Evolutionary conservation across 768 basidiomycete species (phyloP), one percentile per base, ranked within the genome.

Genomic region (Chalciporus sphaerocephalus): DNA sequence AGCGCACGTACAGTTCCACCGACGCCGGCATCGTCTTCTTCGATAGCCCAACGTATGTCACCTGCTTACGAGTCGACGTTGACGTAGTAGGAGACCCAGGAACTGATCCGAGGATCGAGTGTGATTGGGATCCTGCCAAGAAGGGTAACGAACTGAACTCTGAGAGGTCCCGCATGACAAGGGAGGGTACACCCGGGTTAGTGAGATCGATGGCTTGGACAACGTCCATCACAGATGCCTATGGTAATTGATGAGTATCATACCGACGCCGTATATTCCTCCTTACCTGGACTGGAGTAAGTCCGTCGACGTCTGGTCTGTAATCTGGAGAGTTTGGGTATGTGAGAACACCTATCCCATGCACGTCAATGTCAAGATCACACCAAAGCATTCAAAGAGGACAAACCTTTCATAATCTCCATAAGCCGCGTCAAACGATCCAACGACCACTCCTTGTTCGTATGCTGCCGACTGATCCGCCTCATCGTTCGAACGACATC

Each of bases 71-170:
- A 6, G 73, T 68, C 1, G 58, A 40, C 2, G 52, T 27, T 5
- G 48, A 27, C 22, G 24, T 43, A 5, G 50, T 34, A 7, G 57
- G 52, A 18, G 53, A 53, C 16, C 24, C 51, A 3, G 53, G 47
- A 11, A n/a, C 40, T 23, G 48, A 22, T 13, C n/a, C 22, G 3
- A 42, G 44, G 0, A 24, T 27, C 2, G 53, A 44, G 22, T 72
- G 74, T 0, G 77, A 69, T 52, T 88, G 80, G 55, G 89, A 88
- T 0, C 85, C 81, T 3, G 86, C 85, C 2, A 90, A 69, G 70
- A 93, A 98, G 0, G 95, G 81, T n/a, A 98, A 74, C 0, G 87
- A 90, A 24, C 80, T 72, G 56, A 83, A 95, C 64, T 92, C 87
- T 0, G 94, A 81, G 5, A 97, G 71, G 62, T 97, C 93, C 1